Percentiles rank a stretch among this genome's conserved stretches.
Conservation (phyloP, 2,329 filamentous ascomycete species). For the Nemania sp. region DNA sequence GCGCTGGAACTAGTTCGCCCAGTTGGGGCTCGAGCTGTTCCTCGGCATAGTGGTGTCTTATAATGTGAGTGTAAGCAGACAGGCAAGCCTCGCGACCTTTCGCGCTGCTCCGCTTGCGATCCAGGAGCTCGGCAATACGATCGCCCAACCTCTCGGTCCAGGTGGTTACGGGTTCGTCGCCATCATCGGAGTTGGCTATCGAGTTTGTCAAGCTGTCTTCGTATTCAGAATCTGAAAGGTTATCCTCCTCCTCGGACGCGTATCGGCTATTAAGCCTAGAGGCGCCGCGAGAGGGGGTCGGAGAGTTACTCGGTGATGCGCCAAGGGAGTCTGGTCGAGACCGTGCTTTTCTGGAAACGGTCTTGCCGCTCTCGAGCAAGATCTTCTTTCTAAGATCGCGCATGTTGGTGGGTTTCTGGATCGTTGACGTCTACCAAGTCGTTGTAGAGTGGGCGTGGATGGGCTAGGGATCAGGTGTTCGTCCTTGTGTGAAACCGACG, state of each 20-base stretch:
- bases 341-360: slow-evolving; percentile 69
- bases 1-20: slow-evolving; percentile 64
- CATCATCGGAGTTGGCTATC: slow-evolving; percentile 66
- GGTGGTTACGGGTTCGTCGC: slow-evolving; percentile 58
- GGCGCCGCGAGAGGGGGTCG: slow-evolving; percentile 59
- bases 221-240: slow-evolving; percentile 57
- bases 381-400: slow-evolving; percentile 70
- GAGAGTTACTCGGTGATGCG: slow-evolving; percentile 62
- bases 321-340: slow-evolving; percentile 60
- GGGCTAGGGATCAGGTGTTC: slow-evolving; percentile 34
- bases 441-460: background rate
- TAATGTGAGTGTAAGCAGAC: slow-evolving; percentile 63
- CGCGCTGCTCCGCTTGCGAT: slow-evolving; percentile 76
- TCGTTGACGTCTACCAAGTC: slow-evolving; percentile 2
- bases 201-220: slow-evolving; percentile 54
- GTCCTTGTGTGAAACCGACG: slow-evolving; percentile 35
- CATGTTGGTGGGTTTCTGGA: slow-evolving; percentile 47
- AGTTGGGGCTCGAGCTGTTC: slow-evolving; percentile 64
- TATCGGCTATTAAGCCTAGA: slow-evolving; percentile 66
- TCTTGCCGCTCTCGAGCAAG: slow-evolving; percentile 72
- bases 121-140: slow-evolving; percentile 71
- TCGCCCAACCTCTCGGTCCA: slow-evolving; percentile 68
- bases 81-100: slow-evolving; percentile 71
- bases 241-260: slow-evolving; percentile 64
- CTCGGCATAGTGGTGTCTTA: slow-evolving; percentile 70